These are phyloP conservation scores for Rhododendron mucronatum DNA, from an alignment of 148 eudicot species.

Conservation along the genomic window DNA sequence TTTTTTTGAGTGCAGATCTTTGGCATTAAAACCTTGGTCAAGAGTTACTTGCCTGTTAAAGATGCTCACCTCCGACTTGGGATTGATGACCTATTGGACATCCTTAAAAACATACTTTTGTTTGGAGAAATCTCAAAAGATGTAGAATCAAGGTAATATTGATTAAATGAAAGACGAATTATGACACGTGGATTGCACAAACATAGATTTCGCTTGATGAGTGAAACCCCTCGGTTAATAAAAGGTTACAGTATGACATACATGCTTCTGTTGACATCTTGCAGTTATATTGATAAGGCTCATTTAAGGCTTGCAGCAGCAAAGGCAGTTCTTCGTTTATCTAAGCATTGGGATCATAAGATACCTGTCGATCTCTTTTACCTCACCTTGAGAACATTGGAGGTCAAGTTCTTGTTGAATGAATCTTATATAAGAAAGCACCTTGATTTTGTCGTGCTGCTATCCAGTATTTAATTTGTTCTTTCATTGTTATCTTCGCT, in stretches of 20 bases:
- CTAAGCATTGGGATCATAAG: conserved; percentile 83
- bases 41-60: conserved; percentile 89
- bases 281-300: conserved; percentile 82
- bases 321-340: conserved; percentile 88
- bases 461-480: not conserved
- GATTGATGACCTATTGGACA: conserved; percentile 62
- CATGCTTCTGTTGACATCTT: conserved; percentile 14
- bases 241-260: not conserved
- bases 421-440: not conserved
- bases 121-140: conserved; percentile 81
- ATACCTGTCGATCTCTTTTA: conserved; percentile 80
- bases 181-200: not conserved
- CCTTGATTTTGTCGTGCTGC: not conserved
- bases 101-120: conserved; percentile 61
- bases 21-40: conserved; percentile 86
- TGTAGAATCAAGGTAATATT: conserved; percentile 64
- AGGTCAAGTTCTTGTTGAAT: conserved; percentile 41
- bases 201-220: not conserved
- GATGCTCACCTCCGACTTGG: conserved; percentile 95
- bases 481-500: not conserved
- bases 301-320: conserved; percentile 94
- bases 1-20: conserved; percentile 47
- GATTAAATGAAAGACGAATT: not conserved
- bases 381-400: conserved; percentile 71
- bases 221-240: not conserved